Evolutionary conservation across 257 asterid genomes (phyloP), one percentile per base, ranked within the genome.

Genomic region (Haberlea rhodopensis): DNA sequence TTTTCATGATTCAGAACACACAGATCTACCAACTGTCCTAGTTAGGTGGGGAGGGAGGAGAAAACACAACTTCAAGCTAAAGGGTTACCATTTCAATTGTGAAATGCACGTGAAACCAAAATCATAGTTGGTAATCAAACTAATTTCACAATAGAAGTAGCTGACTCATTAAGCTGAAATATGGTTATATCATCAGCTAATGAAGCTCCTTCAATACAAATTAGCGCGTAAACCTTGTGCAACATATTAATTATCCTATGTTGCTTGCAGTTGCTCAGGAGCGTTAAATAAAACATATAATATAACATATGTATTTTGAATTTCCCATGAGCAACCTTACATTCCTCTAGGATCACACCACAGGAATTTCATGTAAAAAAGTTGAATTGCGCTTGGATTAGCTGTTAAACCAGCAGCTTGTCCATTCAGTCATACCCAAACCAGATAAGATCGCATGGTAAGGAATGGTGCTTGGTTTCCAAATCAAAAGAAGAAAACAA

Each of bases 131-230:
- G 8, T 22, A 67, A 28, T 18, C 48, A 57, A 15, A 18, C 22
- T 46, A 19, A 27, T 40, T 60, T 67, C 71, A 56, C 21, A 29
- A 22, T 49, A 71, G 48, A 63, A 49, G 59, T 16, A 62, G 53
- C 57, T 26, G 48, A 20, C 58, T 8, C 34, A 49, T 57, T 45
- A 26, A 29, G 19, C 22, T 34, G 67, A 29, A 29, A 45, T 18
- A 28, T 15, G 51, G 13, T 10, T 45, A 21, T 8, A 26, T 43
- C 28, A 28, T 48, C 31, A 28, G 34, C 43, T 52, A 25, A 26
- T 26, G 51, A 57, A 59, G 67, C 43, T 43, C 27, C 16, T 52
- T 27, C 62, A 54, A 51, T 21, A 60, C 48, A 59, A 19, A 52
- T 20, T 52, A 11, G 24, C 25, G 18, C 5, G 32, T 25, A 34